Evolutionary conservation across 805 yeast genomes (phyloP), one percentile per base, ranked within the genome.

Genomic region (Kuraishia floccosa): DNA sequence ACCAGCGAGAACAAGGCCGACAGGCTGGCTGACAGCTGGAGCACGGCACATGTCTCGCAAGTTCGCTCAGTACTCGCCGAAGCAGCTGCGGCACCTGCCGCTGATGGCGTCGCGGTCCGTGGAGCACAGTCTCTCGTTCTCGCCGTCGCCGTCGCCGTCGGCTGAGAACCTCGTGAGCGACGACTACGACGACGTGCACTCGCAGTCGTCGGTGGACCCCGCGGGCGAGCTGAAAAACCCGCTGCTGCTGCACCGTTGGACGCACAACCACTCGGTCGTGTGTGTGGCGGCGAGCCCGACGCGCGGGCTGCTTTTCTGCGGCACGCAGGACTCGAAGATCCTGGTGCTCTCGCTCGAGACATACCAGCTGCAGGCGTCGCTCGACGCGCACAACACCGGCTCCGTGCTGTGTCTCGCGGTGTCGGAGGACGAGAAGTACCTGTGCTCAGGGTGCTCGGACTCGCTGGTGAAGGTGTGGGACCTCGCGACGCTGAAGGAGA

Each of bases 361-460:
- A 1, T 89, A 72, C 49, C 75, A 76, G 40, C 59, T 63, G 30
- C 66, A 65, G 28, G 50, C 60, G 24, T 61, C 58, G 7, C 53
- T 82, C 14, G 60, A 60, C 5, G 83, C 82, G n/a, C 84, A 78
- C 44, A n/a, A n/a, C n/a, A 56, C 68, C 0, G 79, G 86, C 0
- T 68, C 86, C n/a, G 83, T 89, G 2, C 58, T 86, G 23, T 77
- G 91, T 44, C 49, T 89, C 36, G 56, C 72, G 16, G 56, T 70
- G 27, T 68, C 75, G 8, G 50, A 54, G 3, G 65, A 61, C 39
- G 86, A 74, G 42, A 58, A 64, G 27, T 65, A 57, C 29, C 61
- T 89, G 24, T 80, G 91, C 44, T 73, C 91, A 23, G 96, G 91
- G 3, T 89, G 94, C 2, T 76, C 91, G 6, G 97, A 89, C 49